A percentile compares a stretch with the other conserved stretches of the same genome.
phyloP scores from a whole-genome alignment of 495 filamentous ascomycete genomes.

The Trypethelium eluteriae region DNA sequence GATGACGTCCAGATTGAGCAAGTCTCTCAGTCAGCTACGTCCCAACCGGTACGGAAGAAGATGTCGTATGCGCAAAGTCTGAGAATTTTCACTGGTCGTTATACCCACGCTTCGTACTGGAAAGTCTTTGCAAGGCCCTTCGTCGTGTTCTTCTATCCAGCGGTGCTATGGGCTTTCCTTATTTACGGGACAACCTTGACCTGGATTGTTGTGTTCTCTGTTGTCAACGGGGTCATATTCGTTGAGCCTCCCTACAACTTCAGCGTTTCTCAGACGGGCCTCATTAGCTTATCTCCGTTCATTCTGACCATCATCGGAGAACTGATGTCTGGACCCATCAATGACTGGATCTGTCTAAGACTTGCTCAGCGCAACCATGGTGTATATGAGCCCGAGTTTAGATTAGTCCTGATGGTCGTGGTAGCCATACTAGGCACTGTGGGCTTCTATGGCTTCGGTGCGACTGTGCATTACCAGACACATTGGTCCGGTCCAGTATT shows the following conservation, averaged over 20 bases:
- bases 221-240: conserved; percentile 48
- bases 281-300: conserved; percentile 46
- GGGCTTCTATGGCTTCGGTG: conserved; percentile 56
- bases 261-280: conserved; percentile 41
- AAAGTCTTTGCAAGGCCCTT: conserved; percentile 46
- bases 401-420: conserved; percentile 44
- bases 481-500: conserved; percentile 49
- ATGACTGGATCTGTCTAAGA: conserved; percentile 44
- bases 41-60: conserved; percentile 9
- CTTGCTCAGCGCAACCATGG: conserved; percentile 43
- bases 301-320: conserved; percentile 45
- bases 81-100: conserved; percentile 34
- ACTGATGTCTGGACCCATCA: conserved; percentile 43
- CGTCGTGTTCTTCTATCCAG: conserved; percentile 48
- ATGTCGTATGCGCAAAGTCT: conserved; percentile 30
- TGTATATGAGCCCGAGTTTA: conserved; percentile 51
- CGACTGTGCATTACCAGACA: conserved; percentile 48
- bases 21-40: background rate
- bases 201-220: conserved; percentile 49
- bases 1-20: background rate
- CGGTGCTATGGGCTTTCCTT: conserved; percentile 48
- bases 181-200: conserved; percentile 46
- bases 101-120: conserved; percentile 42
- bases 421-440: conserved; percentile 39
- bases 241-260: conserved; percentile 47